These are phyloP conservation scores for Podospora bellae-mahoneyi DNA, from an alignment of 495 filamentous ascomycete species.

Conservation along the genomic window DNA sequence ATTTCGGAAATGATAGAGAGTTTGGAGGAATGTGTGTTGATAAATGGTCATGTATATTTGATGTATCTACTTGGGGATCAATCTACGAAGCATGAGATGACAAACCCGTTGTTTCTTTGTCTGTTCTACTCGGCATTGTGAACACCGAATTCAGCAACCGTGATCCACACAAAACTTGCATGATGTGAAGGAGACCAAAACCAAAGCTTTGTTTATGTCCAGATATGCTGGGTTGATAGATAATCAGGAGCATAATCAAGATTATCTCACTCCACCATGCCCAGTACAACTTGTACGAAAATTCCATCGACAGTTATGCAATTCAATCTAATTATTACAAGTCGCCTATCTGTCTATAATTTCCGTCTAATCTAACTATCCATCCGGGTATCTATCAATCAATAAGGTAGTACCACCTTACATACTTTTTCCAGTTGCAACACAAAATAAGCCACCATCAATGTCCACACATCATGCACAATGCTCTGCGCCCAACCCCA, in stretches of 20 bases:
- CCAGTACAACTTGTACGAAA: too few species aligned
- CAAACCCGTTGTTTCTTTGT: too few species aligned
- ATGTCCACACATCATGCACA: neutral
- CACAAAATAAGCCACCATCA: neutral
- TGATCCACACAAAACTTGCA: too few species aligned
- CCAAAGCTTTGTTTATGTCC: too few species aligned
- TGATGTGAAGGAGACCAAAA: too few species aligned
- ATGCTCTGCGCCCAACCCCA: neutral
- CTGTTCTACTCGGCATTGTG: too few species aligned
- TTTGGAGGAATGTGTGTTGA: neutral
- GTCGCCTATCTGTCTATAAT: neutral
- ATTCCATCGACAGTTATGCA: neutral
- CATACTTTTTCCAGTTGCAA: neutral
- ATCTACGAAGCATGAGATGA: neutral
- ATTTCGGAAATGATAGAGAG: neutral
- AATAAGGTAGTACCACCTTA: conserved; percentile 2
- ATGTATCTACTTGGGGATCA: neutral
- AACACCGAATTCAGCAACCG: too few species aligned
- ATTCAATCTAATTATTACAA: neutral
- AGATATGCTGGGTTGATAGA: too few species aligned
- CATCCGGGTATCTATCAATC: conserved; percentile 5
- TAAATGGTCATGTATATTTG: neutral
- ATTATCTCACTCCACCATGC: too few species aligned
- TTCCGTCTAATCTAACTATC: neutral
- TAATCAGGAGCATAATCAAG: too few species aligned